phyloP scores from a whole-genome alignment of 192 early-diverging fungal species.

The Backusella parvicylindrica region DNA sequence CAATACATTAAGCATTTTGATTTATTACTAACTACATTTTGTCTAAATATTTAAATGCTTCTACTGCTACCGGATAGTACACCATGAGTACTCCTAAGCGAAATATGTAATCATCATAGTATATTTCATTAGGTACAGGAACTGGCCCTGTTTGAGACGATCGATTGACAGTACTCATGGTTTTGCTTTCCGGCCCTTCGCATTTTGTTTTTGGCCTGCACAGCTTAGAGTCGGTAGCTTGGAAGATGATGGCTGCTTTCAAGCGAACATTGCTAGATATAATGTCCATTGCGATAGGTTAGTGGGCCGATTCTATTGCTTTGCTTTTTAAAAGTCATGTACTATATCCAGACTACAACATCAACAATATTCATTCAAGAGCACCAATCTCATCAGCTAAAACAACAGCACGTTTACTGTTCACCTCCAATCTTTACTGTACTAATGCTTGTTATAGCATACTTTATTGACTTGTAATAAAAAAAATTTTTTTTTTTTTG shows the following conservation, averaged over 20 bases:
- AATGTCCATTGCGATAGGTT: not conserved
- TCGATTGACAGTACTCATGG: not conserved
- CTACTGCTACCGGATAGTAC: not conserved
- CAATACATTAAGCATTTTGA: not conserved
- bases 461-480: constrained; percentile 4
- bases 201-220: not conserved
- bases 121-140: not conserved
- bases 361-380: constrained; percentile 6
- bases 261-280: not conserved
- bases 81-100: not conserved
- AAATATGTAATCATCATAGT: not conserved
- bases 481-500: not conserved
- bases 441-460: not conserved
- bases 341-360: not conserved
- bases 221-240: not conserved
- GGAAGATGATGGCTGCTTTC: not conserved
- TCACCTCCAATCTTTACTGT: not conserved
- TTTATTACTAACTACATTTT: not conserved
- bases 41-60: not conserved
- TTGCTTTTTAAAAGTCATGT: not conserved
- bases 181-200: not conserved
- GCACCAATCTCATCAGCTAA: constrained; percentile 4
- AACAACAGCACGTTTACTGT: not conserved
- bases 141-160: constrained; percentile 1
- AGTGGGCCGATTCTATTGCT: not conserved